Conservation (phyloP, 345 rosid species). For the Gossypium anomalum region DNA sequence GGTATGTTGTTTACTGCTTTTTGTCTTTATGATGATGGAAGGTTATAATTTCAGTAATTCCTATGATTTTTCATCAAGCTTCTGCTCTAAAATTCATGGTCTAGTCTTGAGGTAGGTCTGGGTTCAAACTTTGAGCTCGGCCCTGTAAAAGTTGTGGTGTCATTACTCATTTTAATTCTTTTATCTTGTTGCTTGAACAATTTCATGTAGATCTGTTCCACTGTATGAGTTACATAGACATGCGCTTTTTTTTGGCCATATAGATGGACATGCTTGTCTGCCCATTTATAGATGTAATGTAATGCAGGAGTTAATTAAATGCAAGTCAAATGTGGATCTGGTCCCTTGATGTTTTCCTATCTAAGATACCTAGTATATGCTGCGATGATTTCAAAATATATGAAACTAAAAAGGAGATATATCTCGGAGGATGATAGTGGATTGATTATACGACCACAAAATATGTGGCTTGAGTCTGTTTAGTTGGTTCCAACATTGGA, state of each 20-base stretch:
- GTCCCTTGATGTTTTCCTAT: background rate
- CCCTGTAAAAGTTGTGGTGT: background rate
- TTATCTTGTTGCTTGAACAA: background rate
- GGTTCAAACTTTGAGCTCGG: background rate
- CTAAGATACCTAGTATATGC: background rate
- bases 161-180: background rate
- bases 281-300: background rate
- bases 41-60: background rate
- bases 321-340: background rate
- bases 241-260: no score
- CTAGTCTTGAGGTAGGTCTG: background rate
- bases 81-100: background rate
- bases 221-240: background rate
- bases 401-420: background rate
- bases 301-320: background rate
- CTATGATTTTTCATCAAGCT: conserved; percentile 3
- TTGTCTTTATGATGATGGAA: background rate
- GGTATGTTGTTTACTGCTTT: conserved; percentile 42
- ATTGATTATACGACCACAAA: background rate
- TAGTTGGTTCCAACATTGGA: background rate
- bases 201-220: background rate
- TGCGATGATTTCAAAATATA: background rate
- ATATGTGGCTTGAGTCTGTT: background rate
- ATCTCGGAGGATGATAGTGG: no score
- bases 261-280: background rate